Conservation (phyloP, 192 early-diverging fungal genomes). For the Jimgerdemannia lactiflua region DNA sequence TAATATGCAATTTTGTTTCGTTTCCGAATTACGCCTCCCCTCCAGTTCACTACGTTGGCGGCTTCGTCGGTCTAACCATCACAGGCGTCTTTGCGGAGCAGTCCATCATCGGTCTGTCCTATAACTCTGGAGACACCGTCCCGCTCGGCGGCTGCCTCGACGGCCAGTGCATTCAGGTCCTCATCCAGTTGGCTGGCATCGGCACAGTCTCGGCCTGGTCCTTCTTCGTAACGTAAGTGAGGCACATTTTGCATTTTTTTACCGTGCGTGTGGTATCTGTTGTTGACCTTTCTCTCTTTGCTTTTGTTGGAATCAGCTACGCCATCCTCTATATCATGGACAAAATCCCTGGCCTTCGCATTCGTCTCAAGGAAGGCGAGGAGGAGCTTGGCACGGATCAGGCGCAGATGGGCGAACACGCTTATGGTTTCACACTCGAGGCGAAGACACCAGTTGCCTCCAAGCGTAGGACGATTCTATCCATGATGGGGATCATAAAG, state of each 20-base stretch:
- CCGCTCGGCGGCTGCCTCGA: slow-evolving; percentile 77
- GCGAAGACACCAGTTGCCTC: slow-evolving; percentile 57
- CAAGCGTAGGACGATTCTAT: slow-evolving; percentile 8
- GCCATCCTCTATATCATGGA: no score
- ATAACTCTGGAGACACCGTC: slow-evolving; percentile 34
- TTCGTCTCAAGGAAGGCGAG: slow-evolving; percentile 76
- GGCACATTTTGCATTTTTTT: no score
- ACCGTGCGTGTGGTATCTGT: no score
- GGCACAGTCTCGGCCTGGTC: slow-evolving; percentile 70
- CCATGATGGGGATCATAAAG: no score
- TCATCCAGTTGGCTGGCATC: slow-evolving; percentile 76
- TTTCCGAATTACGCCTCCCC: no score
- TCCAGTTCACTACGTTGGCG: no score
- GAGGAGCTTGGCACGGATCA: slow-evolving; percentile 74
- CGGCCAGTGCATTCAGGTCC: slow-evolving; percentile 78
- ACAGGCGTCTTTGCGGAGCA: slow-evolving; percentile 87
- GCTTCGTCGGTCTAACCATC: slow-evolving; percentile 79
- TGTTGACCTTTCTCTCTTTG: no score
- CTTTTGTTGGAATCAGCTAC: no score
- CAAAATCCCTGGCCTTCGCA: no score
- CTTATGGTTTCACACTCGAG: slow-evolving; percentile 94
- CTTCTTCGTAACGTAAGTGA: no score
- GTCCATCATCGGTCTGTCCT: slow-evolving; percentile 57
- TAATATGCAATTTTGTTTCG: no score
- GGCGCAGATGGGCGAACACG: no score